Percentiles rank a stretch among this genome's conserved stretches.
phyloP scores from a whole-genome alignment of 352 stramenopile species.

The Aphanomyces euteiches region DNA sequence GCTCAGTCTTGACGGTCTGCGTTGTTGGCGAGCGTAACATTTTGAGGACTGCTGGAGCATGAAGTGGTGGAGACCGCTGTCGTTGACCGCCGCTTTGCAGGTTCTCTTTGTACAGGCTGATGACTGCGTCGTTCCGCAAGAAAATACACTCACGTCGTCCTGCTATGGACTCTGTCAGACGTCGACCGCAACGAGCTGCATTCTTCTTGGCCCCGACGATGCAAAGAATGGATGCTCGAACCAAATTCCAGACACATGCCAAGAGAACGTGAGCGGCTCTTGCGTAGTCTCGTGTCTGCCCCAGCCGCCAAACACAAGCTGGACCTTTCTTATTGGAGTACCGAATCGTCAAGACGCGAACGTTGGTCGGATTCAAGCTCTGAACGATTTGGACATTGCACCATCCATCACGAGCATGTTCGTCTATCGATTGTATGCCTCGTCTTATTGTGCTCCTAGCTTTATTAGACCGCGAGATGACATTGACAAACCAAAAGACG shows the following conservation, averaged over 20 bases:
- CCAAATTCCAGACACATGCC: not conserved
- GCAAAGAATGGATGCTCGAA: conserved; percentile 10
- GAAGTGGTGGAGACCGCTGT: not conserved
- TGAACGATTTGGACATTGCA: conserved; percentile 18
- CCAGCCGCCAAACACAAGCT: not conserved
- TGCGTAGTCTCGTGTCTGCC: conserved; percentile 14
- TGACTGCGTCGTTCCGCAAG: conserved; percentile 8
- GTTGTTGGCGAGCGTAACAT: not conserved
- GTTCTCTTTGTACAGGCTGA: not conserved
- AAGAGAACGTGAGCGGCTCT: conserved; percentile 8
- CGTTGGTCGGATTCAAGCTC: conserved; percentile 4
- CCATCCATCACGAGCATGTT: conserved; percentile 3
- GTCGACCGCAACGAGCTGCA: not conserved
- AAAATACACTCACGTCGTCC: conserved; percentile 26
- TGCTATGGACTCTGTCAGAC: conserved; percentile 16
- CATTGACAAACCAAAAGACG: not conserved
- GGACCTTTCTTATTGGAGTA: conserved; percentile 20
- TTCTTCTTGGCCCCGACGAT: not conserved
- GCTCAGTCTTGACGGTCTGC: not conserved
- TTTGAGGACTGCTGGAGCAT: not conserved
- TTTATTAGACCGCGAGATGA: conserved; percentile 7
- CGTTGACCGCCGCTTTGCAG: not conserved
- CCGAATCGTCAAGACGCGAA: conserved; percentile 11
- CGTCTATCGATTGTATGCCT: not conserved
- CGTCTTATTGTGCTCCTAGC: conserved; percentile 8